A percentile compares a stretch with the other conserved stretches of the same genome.
These are phyloP conservation scores for Moniliophthora roreri DNA, from an alignment of 1,284 basidiomycete species.

Conservation along the genomic window DNA sequence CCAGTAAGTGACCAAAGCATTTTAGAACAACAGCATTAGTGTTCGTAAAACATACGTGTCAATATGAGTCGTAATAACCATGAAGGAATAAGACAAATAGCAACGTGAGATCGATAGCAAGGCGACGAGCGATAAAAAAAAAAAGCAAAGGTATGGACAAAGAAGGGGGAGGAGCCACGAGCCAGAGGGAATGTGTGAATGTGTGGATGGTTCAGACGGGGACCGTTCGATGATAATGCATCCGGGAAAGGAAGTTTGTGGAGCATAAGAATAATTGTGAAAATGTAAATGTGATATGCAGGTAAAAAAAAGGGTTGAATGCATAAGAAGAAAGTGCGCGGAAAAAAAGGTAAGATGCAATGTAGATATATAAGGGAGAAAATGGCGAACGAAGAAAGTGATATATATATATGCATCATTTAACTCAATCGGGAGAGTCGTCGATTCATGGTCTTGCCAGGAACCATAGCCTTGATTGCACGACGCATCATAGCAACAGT, in stretches of 20 bases:
- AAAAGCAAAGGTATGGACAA: neutral
- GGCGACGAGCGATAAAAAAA: slow-evolving; percentile 1
- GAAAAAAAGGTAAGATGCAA: neutral
- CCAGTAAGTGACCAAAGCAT: too few species aligned
- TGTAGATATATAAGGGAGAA: slow-evolving; percentile 1
- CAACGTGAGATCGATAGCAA: slow-evolving; percentile 8
- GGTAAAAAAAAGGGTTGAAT: neutral
- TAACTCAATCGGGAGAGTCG: slow-evolving; percentile 40
- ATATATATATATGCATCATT: slow-evolving; percentile 16
- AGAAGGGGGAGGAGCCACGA: neutral
- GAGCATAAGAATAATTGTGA: neutral
- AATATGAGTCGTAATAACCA: neutral
- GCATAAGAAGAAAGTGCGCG: neutral
- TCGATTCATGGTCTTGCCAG: slow-evolving; percentile 49
- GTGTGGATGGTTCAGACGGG: too few species aligned
- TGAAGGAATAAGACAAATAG: neutral
- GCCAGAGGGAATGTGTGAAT: neutral
- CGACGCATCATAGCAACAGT: slow-evolving; percentile 58
- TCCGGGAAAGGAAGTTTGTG: neutral
- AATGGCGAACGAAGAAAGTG: slow-evolving; percentile 6
- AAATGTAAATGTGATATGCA: neutral
- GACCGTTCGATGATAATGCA: neutral
- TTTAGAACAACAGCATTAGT: too few species aligned
- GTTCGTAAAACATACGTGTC: neutral
- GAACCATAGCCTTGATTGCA: slow-evolving; percentile 66